Conservation (phyloP, 176 grass and related monocot genomes). For the Raddia guianensis region DNA sequence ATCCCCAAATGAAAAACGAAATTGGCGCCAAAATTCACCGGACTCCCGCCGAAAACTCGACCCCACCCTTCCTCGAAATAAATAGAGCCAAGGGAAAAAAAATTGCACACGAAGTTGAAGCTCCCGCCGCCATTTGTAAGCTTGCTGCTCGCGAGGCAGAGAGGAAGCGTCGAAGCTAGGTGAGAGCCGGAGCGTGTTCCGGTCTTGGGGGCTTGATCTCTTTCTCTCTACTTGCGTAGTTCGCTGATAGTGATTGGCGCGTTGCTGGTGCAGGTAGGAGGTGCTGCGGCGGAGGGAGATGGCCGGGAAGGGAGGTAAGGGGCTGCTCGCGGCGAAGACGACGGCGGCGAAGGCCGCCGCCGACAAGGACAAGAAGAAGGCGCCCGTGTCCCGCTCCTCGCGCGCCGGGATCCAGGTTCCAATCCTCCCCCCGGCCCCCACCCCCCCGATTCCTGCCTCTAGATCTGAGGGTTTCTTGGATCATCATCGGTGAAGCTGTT, state of each 20-base stretch:
- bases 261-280: neutral
- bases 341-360: constrained; percentile 51
- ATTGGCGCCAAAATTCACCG: too few species aligned
- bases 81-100: neutral
- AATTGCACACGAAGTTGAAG: neutral
- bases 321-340: constrained; percentile 71
- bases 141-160: neutral
- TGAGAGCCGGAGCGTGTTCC: neutral
- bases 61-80: too few species aligned
- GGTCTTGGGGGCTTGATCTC: neutral
- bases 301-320: constrained; percentile 78
- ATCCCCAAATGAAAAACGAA: too few species aligned
- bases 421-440: neutral
- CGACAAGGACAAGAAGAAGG: constrained; percentile 80
- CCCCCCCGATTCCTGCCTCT: too few species aligned
- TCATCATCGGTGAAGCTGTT: neutral
- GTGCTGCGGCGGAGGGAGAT: neutral
- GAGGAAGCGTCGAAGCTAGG: neutral
- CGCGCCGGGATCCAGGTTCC: constrained; percentile 66
- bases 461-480: neutral
- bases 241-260: neutral
- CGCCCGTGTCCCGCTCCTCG: constrained; percentile 70
- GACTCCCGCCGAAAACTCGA: too few species aligned
- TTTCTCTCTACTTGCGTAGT: neutral
- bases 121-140: neutral